Conservation (phyloP, 495 filamentous ascomycete genomes). For the Aspergillus diversus region DNA sequence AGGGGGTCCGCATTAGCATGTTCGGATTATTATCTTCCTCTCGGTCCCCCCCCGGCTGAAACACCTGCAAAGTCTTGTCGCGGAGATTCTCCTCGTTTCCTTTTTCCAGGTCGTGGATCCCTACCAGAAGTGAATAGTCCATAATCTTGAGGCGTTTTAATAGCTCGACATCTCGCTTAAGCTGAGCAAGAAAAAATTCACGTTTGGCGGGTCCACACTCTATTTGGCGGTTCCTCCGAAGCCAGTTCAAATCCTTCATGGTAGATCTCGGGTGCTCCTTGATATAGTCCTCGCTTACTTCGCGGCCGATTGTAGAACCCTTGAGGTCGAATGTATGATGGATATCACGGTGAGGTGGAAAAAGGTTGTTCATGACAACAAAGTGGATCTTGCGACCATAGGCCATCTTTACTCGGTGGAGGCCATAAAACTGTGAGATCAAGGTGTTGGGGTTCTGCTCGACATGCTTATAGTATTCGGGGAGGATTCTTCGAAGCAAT, state of each 20-base stretch:
- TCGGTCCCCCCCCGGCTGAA: conserved; percentile 80
- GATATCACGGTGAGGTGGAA: conserved; percentile 96
- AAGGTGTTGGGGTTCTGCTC: conserved; percentile 92
- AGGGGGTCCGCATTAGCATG: conserved; percentile 86
- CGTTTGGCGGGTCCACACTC: conserved; percentile 89
- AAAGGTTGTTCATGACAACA: conserved; percentile 99
- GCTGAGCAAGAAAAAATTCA: conserved; percentile 81
- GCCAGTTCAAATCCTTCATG: conserved; percentile 96
- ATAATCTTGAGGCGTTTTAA: conserved; percentile 91
- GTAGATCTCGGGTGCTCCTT: conserved; percentile 89
- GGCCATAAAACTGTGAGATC: conserved; percentile 96
- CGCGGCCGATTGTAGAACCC: conserved; percentile 92
- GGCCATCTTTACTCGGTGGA: conserved; percentile 97
- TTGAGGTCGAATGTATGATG: conserved; percentile 97
- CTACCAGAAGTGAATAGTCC: conserved; percentile 96
- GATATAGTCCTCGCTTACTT: conserved; percentile 86
- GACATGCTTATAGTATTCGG: conserved; percentile 93
- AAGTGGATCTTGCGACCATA: conserved; percentile 99
- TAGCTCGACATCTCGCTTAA: conserved; percentile 82
- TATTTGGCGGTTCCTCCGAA: conserved; percentile 80
- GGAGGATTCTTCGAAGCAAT: conserved; percentile 86
- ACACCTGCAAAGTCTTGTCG: conserved; percentile 92
- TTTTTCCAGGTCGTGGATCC: conserved; percentile 84
- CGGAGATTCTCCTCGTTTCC: conserved; percentile 96
- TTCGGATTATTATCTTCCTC: conserved; percentile 60